phyloP scores from a whole-genome alignment of 2,329 filamentous ascomycete species.

The Epichloe glyceriae region DNA sequence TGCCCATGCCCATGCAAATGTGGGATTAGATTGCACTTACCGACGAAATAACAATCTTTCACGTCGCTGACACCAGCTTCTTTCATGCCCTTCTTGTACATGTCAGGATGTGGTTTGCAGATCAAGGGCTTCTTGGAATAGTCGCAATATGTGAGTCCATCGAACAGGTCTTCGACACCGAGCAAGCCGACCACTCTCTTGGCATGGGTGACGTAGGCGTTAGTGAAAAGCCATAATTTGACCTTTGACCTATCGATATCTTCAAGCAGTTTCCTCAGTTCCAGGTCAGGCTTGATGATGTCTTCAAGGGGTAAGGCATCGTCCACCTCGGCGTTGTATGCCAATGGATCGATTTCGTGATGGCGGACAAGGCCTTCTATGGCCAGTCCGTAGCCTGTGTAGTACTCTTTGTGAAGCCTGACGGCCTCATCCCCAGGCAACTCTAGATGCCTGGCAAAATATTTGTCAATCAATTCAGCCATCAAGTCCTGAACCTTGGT shows the following conservation, averaged over 20 bases:
- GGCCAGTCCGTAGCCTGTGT: constrained; percentile 90
- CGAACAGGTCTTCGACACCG: constrained; percentile 76
- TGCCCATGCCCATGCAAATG: not conserved
- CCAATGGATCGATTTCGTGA: constrained; percentile 87
- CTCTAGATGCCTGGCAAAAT: constrained; percentile 56
- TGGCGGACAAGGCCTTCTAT: constrained; percentile 89
- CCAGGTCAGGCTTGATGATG: constrained; percentile 66
- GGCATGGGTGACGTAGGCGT: constrained; percentile 85
- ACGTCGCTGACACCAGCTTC: constrained; percentile 59
- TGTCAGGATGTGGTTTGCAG: constrained; percentile 74
- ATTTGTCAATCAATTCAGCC: constrained; percentile 62
- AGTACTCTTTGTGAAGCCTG: constrained; percentile 80
- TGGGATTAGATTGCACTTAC: constrained; percentile 36
- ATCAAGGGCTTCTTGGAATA: constrained; percentile 61
- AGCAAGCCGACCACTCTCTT: constrained; percentile 70
- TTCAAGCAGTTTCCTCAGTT: constrained; percentile 61
- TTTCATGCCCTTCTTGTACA: constrained; percentile 80
- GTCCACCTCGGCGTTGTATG: constrained; percentile 90
- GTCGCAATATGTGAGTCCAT: constrained; percentile 91
- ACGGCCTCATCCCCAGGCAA: constrained; percentile 67
- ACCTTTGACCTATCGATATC: constrained; percentile 77
- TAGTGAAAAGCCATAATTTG: constrained; percentile 87
- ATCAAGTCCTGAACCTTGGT: constrained; percentile 80
- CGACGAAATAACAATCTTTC: constrained; percentile 82
- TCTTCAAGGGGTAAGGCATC: constrained; percentile 81